A percentile compares a stretch with the other conserved stretches of the same genome.
Conservation (phyloP, 345 rosid species). For the Acer saccharum region DNA sequence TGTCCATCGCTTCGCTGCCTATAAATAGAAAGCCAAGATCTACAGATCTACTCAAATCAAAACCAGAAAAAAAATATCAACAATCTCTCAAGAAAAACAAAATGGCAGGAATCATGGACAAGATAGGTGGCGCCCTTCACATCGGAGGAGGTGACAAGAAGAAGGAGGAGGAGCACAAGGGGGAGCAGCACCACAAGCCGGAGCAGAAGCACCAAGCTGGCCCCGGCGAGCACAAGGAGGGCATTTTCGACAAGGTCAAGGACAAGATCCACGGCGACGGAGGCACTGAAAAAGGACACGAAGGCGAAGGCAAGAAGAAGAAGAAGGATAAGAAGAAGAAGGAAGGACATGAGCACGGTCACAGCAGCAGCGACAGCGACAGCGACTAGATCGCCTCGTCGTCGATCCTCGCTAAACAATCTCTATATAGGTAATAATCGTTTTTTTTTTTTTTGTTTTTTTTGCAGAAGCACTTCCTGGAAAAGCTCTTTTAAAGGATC, state of each 20-base stretch:
- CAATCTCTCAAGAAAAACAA: not conserved
- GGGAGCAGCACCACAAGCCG: constrained; percentile 33
- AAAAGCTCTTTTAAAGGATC: not conserved
- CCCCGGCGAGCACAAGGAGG: constrained; percentile 49
- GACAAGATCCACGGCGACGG: constrained; percentile 52
- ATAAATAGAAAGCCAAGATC: not conserved
- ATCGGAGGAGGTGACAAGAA: constrained; percentile 48
- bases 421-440: not conserved
- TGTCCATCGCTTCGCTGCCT: not conserved
- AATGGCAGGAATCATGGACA: constrained; percentile 69
- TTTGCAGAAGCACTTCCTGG: not conserved
- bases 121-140: constrained; percentile 67
- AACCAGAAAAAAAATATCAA: not conserved
- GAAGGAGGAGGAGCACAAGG: constrained; percentile 54
- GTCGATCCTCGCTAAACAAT: not conserved
- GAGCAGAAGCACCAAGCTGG: constrained; percentile 11
- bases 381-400: constrained; percentile 46
- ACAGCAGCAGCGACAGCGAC: constrained; percentile 62
- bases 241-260: constrained; percentile 46
- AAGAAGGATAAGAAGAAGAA: constrained; percentile 43
- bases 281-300: constrained; percentile 18
- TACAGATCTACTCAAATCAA: not conserved
- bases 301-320: constrained; percentile 41
- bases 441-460: no score
- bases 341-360: constrained; percentile 39